Evolutionary conservation across 2,329 filamentous ascomycete genomes (phyloP).

Genomic region (Cryoendolithus antarcticus): DNA sequence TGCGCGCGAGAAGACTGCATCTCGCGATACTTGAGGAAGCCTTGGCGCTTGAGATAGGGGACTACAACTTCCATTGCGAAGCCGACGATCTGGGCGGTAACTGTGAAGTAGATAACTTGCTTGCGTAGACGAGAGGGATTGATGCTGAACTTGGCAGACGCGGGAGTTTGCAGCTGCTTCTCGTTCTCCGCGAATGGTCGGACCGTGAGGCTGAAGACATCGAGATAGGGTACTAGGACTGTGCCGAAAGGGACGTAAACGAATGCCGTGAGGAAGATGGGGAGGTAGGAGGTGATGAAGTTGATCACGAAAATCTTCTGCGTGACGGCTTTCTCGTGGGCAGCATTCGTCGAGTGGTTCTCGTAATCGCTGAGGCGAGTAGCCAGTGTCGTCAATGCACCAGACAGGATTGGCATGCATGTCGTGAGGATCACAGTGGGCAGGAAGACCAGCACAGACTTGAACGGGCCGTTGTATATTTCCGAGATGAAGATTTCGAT

Average conservation of each 20-base stretch:
- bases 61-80: conserved; percentile 74
- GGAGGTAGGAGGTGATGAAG: conserved; percentile 90
- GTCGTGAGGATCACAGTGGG: conserved; percentile 80
- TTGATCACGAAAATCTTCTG: conserved; percentile 93
- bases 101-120: conserved; percentile 91
- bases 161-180: conserved; percentile 49
- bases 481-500: conserved; percentile 95
- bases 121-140: conserved; percentile 73
- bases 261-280: conserved; percentile 80
- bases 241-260: conserved; percentile 88
- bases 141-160: conserved; percentile 52
- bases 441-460: conserved; percentile 73
- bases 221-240: conserved; percentile 70
- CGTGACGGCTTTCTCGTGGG: conserved; percentile 71
- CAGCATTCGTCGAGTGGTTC: conserved; percentile 83
- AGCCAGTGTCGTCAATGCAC: conserved; percentile 63
- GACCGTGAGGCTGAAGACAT: conserved; percentile 65
- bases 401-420: conserved; percentile 64
- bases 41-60: conserved; percentile 69
- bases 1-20: conserved; percentile 49
- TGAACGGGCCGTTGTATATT: conserved; percentile 80
- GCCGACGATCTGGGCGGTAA: conserved; percentile 85
- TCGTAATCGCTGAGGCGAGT: conserved; percentile 68
- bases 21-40: conserved; percentile 66
- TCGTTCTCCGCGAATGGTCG: conserved; percentile 64